phyloP scores from a whole-genome alignment of 345 rosid species.

The Moringa oleifera region DNA sequence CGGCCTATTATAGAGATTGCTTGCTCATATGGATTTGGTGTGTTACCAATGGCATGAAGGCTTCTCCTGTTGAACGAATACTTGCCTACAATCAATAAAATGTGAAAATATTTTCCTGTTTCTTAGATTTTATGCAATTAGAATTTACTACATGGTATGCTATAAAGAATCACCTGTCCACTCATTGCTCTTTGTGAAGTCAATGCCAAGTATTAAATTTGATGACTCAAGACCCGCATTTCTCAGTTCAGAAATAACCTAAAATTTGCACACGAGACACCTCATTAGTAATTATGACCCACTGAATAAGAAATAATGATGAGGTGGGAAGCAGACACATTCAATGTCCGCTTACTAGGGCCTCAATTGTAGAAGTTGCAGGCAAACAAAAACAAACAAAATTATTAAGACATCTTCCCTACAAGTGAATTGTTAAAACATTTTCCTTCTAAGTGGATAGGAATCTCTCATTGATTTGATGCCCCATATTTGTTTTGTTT shows the following conservation, averaged over 20 bases:
- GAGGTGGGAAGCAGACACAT: background rate
- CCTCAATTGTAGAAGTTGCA: background rate
- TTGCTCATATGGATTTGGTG: conserved; percentile 81
- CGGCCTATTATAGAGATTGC: conserved; percentile 92
- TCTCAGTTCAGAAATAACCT: conserved; percentile 63
- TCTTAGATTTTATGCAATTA: background rate
- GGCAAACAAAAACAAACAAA: background rate
- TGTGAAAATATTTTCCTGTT: background rate
- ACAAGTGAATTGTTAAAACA: background rate
- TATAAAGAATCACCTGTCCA: conserved; percentile 49
- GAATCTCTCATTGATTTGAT: no score
- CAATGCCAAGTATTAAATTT: conserved; percentile 62
- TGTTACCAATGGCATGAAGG: conserved; percentile 66
- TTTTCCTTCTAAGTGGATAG: background rate
- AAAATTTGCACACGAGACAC: conserved; percentile 5
- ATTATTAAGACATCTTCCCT: background rate
- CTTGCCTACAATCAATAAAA: conserved; percentile 44
- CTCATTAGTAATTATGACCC: background rate
- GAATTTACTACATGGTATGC: background rate
- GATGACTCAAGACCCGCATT: conserved; percentile 83
- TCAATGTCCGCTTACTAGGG: no score
- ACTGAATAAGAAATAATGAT: conserved; percentile 3
- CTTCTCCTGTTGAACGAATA: conserved; percentile 70
- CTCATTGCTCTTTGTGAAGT: conserved; percentile 79
- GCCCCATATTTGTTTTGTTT: no score